Evolutionary conservation across 176 grass and related monocot genomes (phyloP), one percentile per base, ranked within the genome.

Genomic region (Melocanna baccifera): DNA sequence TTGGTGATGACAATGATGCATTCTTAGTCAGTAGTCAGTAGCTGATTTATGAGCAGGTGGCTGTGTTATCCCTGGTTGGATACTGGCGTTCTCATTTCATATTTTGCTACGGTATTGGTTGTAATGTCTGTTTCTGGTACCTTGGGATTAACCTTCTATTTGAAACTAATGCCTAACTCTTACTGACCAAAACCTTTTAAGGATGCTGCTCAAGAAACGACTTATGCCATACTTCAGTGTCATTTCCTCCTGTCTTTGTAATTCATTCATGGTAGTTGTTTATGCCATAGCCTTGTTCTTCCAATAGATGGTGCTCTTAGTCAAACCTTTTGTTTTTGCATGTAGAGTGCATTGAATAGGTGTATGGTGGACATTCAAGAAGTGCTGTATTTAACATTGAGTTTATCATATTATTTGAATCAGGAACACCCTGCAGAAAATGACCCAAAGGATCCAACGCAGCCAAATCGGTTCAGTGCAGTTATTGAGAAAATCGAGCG

Each of bases 401-500:
- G 7, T 70, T 82, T 77, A 30, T 52, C 62, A 16, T 86, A 65
- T 77, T 56, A 28, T 78, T 82, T 77, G 69, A 88, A 84, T 82
- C 82, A 89, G 87, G 78, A 67, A 76, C 82, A 88, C 75, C 86
- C 81, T 79, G 75, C 86, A 63, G 97, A 92, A 90, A 83, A 86
- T 84, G 94, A 96, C 52, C 71, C 62, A 29, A 84, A 83, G 45
- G 97, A 99, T 89, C 88, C 75, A 70, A 61, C 89, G 1, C 88
- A 92, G 76, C 82, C 91, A 80, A 96, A 96, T 64, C 91, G 97
- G 36, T 99, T 99, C 75, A 99, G 87, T 81, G 90, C 97, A 4
- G 97, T 99, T 80, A 99, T 99, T 75, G 97, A 99, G 88, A 99
- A 99, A 87, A 99, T 99, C 30, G 97, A 99, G 79, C 89, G 97